Evolutionary conservation across 345 rosid genomes (phyloP).

Genomic region (Anacardium occidentale): DNA sequence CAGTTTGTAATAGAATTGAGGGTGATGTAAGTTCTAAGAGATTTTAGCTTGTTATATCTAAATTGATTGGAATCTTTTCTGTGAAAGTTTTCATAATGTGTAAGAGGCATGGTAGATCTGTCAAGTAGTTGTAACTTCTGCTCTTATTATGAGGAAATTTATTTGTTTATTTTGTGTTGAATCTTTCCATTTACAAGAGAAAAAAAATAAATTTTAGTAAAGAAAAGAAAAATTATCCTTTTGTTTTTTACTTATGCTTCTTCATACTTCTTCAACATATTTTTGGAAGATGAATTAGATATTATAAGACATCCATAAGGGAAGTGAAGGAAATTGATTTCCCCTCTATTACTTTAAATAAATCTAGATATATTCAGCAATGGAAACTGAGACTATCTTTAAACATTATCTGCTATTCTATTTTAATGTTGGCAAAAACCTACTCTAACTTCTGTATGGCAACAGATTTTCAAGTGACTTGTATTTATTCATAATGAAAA

Average conservation of each 20-base stretch:
- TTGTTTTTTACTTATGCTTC: background rate
- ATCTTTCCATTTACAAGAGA: background rate
- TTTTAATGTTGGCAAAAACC: background rate
- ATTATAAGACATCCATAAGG: background rate
- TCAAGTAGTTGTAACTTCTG: background rate
- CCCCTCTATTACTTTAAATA: background rate
- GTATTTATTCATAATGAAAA: background rate
- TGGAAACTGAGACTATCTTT: background rate
- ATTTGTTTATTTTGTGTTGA: background rate
- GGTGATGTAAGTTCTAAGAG: background rate
- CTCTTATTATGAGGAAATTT: background rate
- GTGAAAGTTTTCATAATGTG: background rate
- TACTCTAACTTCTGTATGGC: background rate
- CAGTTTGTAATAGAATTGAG: background rate
- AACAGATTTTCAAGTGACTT: background rate
- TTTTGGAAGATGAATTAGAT: background rate
- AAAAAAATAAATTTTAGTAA: background rate
- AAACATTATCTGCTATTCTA: background rate
- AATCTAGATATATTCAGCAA: background rate
- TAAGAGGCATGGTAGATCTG: background rate
- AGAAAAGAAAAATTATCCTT: background rate
- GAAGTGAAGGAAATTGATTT: background rate
- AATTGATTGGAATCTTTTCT: background rate
- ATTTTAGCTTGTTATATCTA: conserved; percentile 2
- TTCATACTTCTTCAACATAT: background rate